phyloP scores from a whole-genome alignment of 202 grass and related monocot species.

The Thinopyrum obtusiflorum region DNA sequence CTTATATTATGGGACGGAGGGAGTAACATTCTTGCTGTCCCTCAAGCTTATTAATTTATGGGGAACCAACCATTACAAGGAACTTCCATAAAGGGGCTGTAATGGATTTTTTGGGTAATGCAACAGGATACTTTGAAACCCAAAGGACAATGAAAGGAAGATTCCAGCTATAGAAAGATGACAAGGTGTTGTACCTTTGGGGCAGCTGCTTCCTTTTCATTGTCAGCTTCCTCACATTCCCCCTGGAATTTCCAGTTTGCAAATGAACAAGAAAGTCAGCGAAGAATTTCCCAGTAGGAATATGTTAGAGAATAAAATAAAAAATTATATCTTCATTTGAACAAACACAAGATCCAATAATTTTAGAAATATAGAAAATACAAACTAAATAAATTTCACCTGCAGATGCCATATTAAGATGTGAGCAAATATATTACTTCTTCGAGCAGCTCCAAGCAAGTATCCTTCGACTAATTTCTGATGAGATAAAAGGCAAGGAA shows the following conservation, averaged over 20 bases:
- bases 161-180: constrained; percentile 16
- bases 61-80: neutral
- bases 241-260: constrained; percentile 54
- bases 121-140: constrained; percentile 3
- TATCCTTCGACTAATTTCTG: constrained; percentile 99
- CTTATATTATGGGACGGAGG: no score
- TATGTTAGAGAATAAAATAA: constrained; percentile 15
- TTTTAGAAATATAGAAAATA: constrained; percentile 11
- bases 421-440: constrained; percentile 99
- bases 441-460: constrained; percentile 88
- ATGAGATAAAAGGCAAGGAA: constrained; percentile 24
- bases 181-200: constrained; percentile 52
- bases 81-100: constrained; percentile 1
- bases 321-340: constrained; percentile 7
- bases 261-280: constrained; percentile 23
- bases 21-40: neutral
- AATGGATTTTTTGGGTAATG: constrained; percentile 5
- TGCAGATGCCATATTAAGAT: constrained; percentile 99
- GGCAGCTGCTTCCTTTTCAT: constrained; percentile 70
- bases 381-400: constrained; percentile 49
- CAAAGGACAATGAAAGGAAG: neutral
- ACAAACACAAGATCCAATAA: neutral
- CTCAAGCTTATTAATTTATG: neutral
- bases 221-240: constrained; percentile 80
- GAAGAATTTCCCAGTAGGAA: constrained; percentile 19